These are phyloP conservation scores for Penicillium chermesinum DNA, from an alignment of 495 filamentous ascomycete genomes.

Conservation along the genomic window DNA sequence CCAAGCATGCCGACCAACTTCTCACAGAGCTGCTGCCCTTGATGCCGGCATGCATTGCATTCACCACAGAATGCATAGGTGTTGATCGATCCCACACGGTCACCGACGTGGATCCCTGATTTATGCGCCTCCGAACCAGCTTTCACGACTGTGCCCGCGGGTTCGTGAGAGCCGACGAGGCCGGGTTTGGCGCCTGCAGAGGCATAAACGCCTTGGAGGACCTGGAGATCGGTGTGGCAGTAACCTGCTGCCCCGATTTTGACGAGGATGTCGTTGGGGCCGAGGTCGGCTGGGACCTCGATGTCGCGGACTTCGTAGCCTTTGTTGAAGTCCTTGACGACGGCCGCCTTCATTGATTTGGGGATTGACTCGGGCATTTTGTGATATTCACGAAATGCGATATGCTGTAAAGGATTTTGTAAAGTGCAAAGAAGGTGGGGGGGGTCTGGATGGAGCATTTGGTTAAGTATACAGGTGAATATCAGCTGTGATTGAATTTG, in stretches of 20 bases:
- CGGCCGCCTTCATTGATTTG: constrained; percentile 8
- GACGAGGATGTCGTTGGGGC: constrained; percentile 14
- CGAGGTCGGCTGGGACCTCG: constrained; percentile 6
- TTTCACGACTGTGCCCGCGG: constrained; percentile 7
- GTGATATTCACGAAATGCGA: too few species aligned
- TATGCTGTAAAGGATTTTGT: not conserved
- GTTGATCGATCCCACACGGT: constrained; percentile 3
- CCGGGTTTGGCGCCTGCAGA: constrained; percentile 8
- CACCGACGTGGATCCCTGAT: constrained; percentile 3
- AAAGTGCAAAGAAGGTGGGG: not conserved
- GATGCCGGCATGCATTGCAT: constrained; percentile 2
- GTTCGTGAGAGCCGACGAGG: constrained; percentile 9
- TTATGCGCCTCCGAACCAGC: constrained; percentile 2
- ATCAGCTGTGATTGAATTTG: not conserved
- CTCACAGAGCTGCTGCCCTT: constrained; percentile 7
- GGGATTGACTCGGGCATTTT: constrained; percentile 5
- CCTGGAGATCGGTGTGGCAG: constrained; percentile 11
- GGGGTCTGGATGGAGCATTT: not conserved
- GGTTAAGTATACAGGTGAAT: not conserved
- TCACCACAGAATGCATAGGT: constrained; percentile 3
- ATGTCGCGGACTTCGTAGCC: constrained; percentile 15
- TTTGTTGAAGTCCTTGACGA: constrained; percentile 16
- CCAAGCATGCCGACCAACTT: constrained; percentile 9
- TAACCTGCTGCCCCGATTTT: constrained; percentile 9
- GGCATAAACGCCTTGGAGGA: constrained; percentile 10